Evolutionary conservation across 2,329 filamentous ascomycete genomes (phyloP).

Genomic region (Fonsecaea monophora): DNA sequence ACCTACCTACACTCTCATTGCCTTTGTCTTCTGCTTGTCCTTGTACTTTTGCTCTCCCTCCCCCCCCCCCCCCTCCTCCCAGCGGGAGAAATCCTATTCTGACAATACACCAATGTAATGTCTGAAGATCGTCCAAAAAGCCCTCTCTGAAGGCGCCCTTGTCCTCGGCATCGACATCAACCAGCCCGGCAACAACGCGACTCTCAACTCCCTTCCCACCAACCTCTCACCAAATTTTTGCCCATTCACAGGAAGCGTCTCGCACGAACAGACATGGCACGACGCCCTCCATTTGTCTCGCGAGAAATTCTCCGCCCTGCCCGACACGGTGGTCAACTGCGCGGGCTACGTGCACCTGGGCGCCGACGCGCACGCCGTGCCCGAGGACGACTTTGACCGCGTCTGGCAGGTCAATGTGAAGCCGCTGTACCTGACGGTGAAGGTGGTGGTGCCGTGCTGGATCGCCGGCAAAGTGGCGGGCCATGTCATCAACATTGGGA

Average conservation of each 20-base stretch:
- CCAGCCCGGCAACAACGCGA: not conserved
- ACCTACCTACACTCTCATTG: too few species aligned
- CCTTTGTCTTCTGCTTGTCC: too few species aligned
- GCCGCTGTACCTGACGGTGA: not conserved
- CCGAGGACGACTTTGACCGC: not conserved
- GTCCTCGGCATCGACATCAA: not conserved
- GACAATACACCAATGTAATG: not conserved
- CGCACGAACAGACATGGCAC: not conserved
- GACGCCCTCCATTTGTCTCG: not conserved
- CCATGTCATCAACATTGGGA: not conserved
- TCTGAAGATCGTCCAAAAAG: not conserved
- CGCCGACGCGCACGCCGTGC: not conserved
- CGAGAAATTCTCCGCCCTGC: not conserved
- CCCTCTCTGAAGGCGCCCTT: not conserved
- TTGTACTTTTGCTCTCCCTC: too few species aligned
- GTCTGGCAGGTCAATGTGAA: slow-evolving; percentile 6
- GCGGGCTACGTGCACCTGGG: not conserved
- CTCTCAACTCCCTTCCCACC: not conserved
- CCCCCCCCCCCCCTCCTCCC: too few species aligned
- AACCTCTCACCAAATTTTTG: not conserved
- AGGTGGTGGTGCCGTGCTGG: not conserved
- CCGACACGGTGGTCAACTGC: not conserved
- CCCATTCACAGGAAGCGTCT: not conserved
- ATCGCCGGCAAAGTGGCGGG: not conserved
- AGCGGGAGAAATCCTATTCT: not conserved